These are phyloP conservation scores for Petunia axillaris DNA, from an alignment of 257 asterid genomes.

Conservation along the genomic window DNA sequence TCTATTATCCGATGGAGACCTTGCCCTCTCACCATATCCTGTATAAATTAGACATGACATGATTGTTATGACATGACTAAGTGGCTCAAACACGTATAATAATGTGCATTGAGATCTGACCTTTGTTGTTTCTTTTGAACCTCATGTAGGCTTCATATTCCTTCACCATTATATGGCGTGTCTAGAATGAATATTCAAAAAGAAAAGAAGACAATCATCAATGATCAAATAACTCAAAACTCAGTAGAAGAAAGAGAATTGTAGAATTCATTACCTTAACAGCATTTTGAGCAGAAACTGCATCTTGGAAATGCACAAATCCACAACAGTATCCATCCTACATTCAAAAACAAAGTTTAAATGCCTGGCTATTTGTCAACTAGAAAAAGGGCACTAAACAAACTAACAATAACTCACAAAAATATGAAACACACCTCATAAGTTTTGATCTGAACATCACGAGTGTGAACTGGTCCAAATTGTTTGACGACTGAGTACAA, in stretches of 20 bases:
- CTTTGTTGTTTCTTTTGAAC: conserved; percentile 36
- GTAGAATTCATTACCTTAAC: conserved; percentile 46
- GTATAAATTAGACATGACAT: background rate
- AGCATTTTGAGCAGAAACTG: conserved; percentile 60
- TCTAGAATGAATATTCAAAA: conserved; percentile 41
- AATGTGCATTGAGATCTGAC: no score
- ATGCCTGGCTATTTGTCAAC: conserved; percentile 34
- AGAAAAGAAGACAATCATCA: conserved; percentile 4
- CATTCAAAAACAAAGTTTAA: background rate
- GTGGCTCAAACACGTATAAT: background rate
- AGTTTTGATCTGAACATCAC: conserved; percentile 47
- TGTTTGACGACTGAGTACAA: conserved; percentile 42
- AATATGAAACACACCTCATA: conserved; percentile 41
- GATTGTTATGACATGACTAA: background rate
- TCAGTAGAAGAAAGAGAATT: background rate
- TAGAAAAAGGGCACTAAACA: background rate
- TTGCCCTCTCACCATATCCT: conserved; percentile 38
- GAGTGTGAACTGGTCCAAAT: conserved; percentile 56
- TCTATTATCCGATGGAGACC: conserved; percentile 36
- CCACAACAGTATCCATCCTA: conserved; percentile 78
- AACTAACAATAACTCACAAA: background rate
- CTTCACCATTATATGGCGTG: conserved; percentile 45
- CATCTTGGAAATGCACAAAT: conserved; percentile 73
- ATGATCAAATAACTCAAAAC: background rate
- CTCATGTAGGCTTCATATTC: conserved; percentile 47